Conservation (phyloP, 352 stramenopile genomes). For the Phytopythium aichiense region DNA sequence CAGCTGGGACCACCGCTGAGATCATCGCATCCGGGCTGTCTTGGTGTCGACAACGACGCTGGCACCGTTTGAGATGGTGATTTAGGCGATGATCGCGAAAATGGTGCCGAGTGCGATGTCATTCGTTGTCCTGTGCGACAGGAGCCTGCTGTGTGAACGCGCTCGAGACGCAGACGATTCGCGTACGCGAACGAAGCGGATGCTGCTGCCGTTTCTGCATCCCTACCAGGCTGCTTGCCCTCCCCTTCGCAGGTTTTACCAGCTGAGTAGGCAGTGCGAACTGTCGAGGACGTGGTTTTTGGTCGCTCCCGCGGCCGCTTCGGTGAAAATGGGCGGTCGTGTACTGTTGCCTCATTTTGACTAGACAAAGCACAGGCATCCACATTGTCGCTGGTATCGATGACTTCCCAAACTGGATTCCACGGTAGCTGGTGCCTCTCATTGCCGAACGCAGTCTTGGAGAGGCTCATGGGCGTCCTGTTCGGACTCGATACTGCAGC, state of each 20-base stretch:
- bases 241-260: neutral
- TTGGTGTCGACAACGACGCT: neutral
- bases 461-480: neutral
- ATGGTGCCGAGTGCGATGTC: neutral
- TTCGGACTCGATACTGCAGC: neutral
- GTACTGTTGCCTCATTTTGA: neutral
- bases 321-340: neutral
- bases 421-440: neutral
- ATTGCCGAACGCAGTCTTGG: neutral
- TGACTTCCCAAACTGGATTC: constrained; percentile 2
- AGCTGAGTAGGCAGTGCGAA: neutral
- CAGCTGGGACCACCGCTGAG: neutral
- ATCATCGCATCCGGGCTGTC: neutral
- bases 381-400: neutral
- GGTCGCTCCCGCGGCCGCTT: neutral
- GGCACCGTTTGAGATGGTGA: neutral
- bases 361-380: neutral
- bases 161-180: neutral
- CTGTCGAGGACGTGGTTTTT: neutral
- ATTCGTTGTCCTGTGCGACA: neutral
- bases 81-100: neutral
- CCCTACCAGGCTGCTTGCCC: neutral
- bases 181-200: constrained; percentile 6
- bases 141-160: neutral
- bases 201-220: neutral